These are phyloP conservation scores for Plasmodium gaboni DNA, from an alignment of 169 alveolate genomes.

Conservation along the genomic window DNA sequence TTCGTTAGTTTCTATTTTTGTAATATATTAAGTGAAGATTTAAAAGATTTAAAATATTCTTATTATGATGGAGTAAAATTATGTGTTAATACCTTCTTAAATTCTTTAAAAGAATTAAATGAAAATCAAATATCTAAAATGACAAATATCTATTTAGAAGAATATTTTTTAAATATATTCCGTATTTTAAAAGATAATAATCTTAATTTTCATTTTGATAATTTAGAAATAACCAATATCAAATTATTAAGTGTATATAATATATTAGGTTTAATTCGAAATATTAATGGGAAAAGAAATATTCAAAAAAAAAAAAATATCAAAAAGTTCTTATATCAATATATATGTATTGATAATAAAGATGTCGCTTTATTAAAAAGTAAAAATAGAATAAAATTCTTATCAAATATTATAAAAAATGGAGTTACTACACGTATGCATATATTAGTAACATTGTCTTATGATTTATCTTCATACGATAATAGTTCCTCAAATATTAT, in stretches of 20 bases:
- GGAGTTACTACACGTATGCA: constrained; percentile 75
- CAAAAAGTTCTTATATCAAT: constrained; percentile 74
- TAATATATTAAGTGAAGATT: constrained; percentile 68
- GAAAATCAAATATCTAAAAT: constrained; percentile 65
- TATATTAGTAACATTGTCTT: constrained; percentile 38
- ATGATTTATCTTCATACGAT: constrained; percentile 36
- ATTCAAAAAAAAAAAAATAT: constrained; percentile 55
- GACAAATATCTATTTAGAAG: constrained; percentile 70
- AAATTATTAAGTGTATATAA: constrained; percentile 40
- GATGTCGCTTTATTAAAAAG: constrained; percentile 43
- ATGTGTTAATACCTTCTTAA: constrained; percentile 60
- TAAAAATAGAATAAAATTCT: constrained; percentile 52
- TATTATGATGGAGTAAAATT: constrained; percentile 74
- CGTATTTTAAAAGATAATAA: constrained; percentile 62
- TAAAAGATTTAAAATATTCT: constrained; percentile 40
- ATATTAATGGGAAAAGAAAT: constrained; percentile 48
- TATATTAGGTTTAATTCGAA: constrained; percentile 70
- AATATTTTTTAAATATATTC: constrained; percentile 72
- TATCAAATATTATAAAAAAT: constrained; percentile 70
- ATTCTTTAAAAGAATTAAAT: constrained; percentile 54
- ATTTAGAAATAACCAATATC: constrained; percentile 45
- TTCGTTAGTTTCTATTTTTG: constrained; percentile 69
- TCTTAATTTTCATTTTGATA: constrained; percentile 63
- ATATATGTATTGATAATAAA: constrained; percentile 70
- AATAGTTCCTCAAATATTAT: constrained; percentile 26